These are phyloP conservation scores for Diaporthe sp. DNA, from an alignment of 2,329 filamentous ascomycete species.

Conservation along the genomic window DNA sequence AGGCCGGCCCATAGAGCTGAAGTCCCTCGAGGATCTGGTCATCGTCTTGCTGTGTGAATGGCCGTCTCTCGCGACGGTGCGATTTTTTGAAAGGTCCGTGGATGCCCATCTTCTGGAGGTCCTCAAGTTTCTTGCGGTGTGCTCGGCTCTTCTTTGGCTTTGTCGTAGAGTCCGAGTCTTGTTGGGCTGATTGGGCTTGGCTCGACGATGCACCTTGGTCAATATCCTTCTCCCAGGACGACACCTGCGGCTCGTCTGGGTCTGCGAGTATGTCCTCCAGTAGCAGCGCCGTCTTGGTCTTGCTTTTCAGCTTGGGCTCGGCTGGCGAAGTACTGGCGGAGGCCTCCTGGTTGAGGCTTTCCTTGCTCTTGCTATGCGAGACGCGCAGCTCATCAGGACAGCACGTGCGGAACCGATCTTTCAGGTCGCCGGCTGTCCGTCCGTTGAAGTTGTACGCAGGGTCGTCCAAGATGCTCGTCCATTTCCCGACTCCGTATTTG, in stretches of 20 bases:
- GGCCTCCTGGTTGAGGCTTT: slow-evolving; percentile 35
- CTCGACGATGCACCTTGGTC: slow-evolving; percentile 27
- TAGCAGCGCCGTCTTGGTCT: slow-evolving; percentile 62
- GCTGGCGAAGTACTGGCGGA: slow-evolving; percentile 18
- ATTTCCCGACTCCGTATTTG: slow-evolving; percentile 74
- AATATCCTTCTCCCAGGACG: slow-evolving; percentile 26
- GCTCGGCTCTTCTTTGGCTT: slow-evolving; percentile 55
- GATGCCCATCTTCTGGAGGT: slow-evolving; percentile 67
- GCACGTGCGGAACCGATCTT: slow-evolving; percentile 76
- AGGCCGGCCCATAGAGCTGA: slow-evolving; percentile 70
- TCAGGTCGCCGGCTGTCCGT: slow-evolving; percentile 72
- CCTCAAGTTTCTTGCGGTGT: slow-evolving; percentile 58
- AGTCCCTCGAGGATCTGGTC: slow-evolving; percentile 72
- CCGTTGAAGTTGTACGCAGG: slow-evolving; percentile 71
- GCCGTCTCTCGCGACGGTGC: slow-evolving; percentile 68
- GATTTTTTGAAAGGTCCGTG: slow-evolving; percentile 73
- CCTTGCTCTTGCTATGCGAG: slow-evolving; percentile 46
- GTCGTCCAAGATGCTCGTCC: slow-evolving; percentile 75
- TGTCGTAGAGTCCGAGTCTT: slow-evolving; percentile 49
- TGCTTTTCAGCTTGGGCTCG: slow-evolving; percentile 46
- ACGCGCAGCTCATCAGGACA: slow-evolving; percentile 72
- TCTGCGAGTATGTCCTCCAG: slow-evolving; percentile 69
- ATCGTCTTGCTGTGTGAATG: slow-evolving; percentile 74
- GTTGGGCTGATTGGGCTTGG: slow-evolving; percentile 36
- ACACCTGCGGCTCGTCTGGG: slow-evolving; percentile 52